Base-by-base conservation (phyloP, 1,284 basidiomycete species). In the Cryptococcus jaspeensis region DNA sequence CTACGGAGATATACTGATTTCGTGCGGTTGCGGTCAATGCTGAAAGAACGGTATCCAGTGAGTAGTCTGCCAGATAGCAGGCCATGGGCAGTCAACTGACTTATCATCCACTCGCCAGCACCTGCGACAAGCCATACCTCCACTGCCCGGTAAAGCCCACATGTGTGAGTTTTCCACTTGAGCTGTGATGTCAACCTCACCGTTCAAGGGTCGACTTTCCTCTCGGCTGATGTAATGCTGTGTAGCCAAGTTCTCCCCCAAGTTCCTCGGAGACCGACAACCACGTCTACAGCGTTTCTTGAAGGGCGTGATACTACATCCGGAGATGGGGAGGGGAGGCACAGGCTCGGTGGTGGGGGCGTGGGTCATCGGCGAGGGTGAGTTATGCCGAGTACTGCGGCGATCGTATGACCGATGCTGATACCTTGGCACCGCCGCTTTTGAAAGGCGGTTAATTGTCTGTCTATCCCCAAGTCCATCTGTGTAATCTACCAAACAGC, bases 1-100 rank as follows among this genome's bases (percentile, higher is more conserved):
- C 51, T 73, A 4, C 52, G 71, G 18, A 64, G 74, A 20, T 76
- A 76, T 53, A 74, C 66, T 11, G 71, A 74, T 49, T 76, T 76
- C 46, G 71, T 67, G 7, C 53, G 56, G n/a, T 60, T 76, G 11
- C 62, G 69, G 11, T 53, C 57, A 11, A 59, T 56, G 5, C 58
- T 76, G 16, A 57, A 63, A 37, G 16, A 15, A 1, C 51, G 52
- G 23, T 74, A 64, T 61, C 72, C 71, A 3, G 73, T 73, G 32
- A 44, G 71, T 61, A 42, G n/a, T n/a, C n/a, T n/a, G n/a, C n/a
- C n/a, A n/a, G n/a, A n/a, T n/a, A n/a, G n/a, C n/a, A n/a, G n/a
- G n/a, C n/a, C n/a, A n/a, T n/a, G n/a, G n/a, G n/a, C n/a, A n/a
- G n/a, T n/a, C 5, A 3, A 7, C 45, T n/a, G 9, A 23, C 15